phyloP scores from a whole-genome alignment of 2,329 filamentous ascomycete genomes.

The Ceratocystis cubensis region DNA sequence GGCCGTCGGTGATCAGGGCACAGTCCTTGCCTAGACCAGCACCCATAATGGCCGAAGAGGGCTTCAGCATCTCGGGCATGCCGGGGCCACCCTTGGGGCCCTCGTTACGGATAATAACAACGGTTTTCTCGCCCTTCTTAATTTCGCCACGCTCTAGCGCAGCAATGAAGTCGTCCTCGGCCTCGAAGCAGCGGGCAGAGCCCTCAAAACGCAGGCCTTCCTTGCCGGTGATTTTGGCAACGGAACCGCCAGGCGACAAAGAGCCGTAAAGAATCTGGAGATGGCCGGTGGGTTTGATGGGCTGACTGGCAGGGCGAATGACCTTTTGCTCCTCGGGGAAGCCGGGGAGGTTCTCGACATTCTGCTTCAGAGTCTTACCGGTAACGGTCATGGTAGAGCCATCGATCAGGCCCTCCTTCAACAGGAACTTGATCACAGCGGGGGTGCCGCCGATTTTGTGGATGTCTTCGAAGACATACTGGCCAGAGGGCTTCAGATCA shows the following conservation, averaged over 20 bases:
- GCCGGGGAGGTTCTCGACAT: constrained; percentile 61
- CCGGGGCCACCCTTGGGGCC: constrained; percentile 87
- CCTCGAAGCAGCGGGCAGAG: constrained; percentile 70
- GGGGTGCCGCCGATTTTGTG: constrained; percentile 82
- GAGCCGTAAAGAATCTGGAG: constrained; percentile 80
- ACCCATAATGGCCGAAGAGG: constrained; percentile 86
- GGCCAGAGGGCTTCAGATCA: constrained; percentile 73
- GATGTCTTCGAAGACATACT: constrained; percentile 73
- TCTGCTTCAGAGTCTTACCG: constrained; percentile 78
- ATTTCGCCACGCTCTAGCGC: constrained; percentile 67
- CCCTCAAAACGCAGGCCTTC: constrained; percentile 75
- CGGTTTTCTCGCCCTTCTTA: constrained; percentile 75
- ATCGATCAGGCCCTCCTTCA: constrained; percentile 70
- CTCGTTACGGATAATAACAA: constrained; percentile 84
- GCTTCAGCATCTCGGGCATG: constrained; percentile 92
- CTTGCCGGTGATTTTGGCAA: constrained; percentile 91
- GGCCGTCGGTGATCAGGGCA: constrained; percentile 60
- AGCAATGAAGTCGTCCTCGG: constrained; percentile 66
- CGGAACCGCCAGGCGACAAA: constrained; percentile 72
- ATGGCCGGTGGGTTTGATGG: constrained; percentile 78
- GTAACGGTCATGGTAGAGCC: constrained; percentile 74
- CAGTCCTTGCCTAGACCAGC: constrained; percentile 67
- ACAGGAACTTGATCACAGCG: constrained; percentile 73
- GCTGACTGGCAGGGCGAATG: constrained; percentile 67
- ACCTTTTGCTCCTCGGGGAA: constrained; percentile 68